phyloP scores from a whole-genome alignment of 768 basidiomycete genomes.

The Amanita subjunquillea region DNA sequence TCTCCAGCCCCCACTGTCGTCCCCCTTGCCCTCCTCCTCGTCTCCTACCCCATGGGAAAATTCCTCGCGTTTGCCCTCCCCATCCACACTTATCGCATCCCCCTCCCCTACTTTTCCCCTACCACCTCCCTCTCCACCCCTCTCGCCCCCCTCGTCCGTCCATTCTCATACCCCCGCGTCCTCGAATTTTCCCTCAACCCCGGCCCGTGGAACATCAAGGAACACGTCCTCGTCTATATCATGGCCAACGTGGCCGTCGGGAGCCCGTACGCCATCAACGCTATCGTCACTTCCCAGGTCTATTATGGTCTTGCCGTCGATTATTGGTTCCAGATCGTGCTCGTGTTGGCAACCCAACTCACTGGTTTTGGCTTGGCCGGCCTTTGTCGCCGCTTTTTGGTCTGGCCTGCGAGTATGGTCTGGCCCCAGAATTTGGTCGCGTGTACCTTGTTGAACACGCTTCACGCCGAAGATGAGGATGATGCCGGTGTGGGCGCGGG shows the following conservation, averaged over 20 bases:
- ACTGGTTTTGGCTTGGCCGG: slow-evolving; percentile 93
- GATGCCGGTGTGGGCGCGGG: slow-evolving; percentile 34
- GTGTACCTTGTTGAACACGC: slow-evolving; percentile 90
- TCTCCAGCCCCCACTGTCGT: slow-evolving; percentile 77
- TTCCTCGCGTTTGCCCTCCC: slow-evolving; percentile 74
- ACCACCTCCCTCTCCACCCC: slow-evolving; percentile 50
- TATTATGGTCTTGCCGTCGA: slow-evolving; percentile 61
- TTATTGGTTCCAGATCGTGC: slow-evolving; percentile 72
- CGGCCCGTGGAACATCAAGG: slow-evolving; percentile 97
- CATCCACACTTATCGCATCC: slow-evolving; percentile 63
- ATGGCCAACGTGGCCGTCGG: slow-evolving; percentile 84
- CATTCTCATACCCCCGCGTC: slow-evolving; percentile 39
- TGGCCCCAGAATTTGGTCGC: slow-evolving; percentile 96
- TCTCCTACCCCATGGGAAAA: slow-evolving; percentile 89
- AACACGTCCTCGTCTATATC: slow-evolving; percentile 86
- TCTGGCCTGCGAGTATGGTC: slow-evolving; percentile 96
- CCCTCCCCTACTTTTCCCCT: slow-evolving; percentile 39
- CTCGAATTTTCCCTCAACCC: slow-evolving; percentile 78
- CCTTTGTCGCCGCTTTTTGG: slow-evolving; percentile 79
- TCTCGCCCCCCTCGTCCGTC: slow-evolving; percentile 30
- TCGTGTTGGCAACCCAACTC: slow-evolving; percentile 86
- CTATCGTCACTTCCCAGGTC: slow-evolving; percentile 73
- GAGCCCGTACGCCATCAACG: slow-evolving; percentile 74
- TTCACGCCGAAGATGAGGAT: slow-evolving; percentile 90
- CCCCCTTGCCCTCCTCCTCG: slow-evolving; percentile 74